Base-by-base conservation (phyloP, 768 basidiomycete species). In the Panaeolus papilionaceus region DNA sequence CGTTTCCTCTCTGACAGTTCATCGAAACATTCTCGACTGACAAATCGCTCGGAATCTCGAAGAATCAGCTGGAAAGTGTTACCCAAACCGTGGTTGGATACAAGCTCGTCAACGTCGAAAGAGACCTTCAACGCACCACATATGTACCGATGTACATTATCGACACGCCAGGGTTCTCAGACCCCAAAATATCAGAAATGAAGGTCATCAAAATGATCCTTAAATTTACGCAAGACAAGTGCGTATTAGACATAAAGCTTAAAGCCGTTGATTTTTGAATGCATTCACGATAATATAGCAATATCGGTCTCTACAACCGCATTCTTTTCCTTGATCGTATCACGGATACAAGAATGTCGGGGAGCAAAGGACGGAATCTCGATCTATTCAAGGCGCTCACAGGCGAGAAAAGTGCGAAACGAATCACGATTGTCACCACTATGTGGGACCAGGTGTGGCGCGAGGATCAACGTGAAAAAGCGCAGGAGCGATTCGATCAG, bases 371-470 rank as follows among this genome's bases (percentile, higher is more conserved):
- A 39, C 77, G 80, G 68, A 85, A 85, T 71, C 79, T 85, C 62
- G 75, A 76, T 38, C 76, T 85, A 71, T 84, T 86, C 74, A 75
- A 78, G 62, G 76, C 83, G 51, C 78, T 87, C 18, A 86, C 84
- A 71, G 85, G 85, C 18, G 79, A 81, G 40, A 75, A 71, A 61
- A 76, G 80, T 10, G 78, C 86, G 66, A 76, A 77, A 39, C 83
- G 84, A 64, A 83, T 86, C 44, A 79, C 82, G 51, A 76, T 87
- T 63, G 80, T 82, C 64, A 86, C 86, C 58, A 87, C 79, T 49
- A 85, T 81, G 82, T 86, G 85, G 84, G 79, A 78, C 8, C 74
- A 76, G 64, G 6, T 58, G 16, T 58, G 26, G 26, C 28, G 28
- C 4, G 54, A 58, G 1, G 79, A 81, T 44, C 37, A 38, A 23